phyloP scores from a whole-genome alignment of 495 filamentous ascomycete species.

The Poronia punctata region DNA sequence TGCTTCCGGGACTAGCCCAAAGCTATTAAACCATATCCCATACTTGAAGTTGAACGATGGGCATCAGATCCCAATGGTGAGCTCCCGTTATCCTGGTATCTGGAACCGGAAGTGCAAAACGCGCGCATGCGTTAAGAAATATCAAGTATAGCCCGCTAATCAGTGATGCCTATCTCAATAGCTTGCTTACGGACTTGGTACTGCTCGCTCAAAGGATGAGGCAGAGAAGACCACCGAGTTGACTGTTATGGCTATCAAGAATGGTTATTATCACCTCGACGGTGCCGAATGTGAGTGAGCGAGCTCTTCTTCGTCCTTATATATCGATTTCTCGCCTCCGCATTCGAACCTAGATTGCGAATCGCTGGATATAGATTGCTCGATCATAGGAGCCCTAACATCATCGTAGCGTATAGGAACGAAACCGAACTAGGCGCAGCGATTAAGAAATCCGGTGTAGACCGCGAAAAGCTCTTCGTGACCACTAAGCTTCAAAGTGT shows the following conservation, averaged over 20 bases:
- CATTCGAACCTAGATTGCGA: no score
- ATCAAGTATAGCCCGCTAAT: background rate
- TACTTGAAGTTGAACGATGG: constrained; percentile 64
- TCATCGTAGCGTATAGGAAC: constrained; percentile 60
- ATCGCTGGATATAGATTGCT: no score
- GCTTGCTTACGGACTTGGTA: constrained; percentile 66
- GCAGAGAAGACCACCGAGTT: constrained; percentile 51
- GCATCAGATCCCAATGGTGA: constrained; percentile 63
- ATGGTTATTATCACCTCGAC: constrained; percentile 72
- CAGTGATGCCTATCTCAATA: constrained; percentile 23
- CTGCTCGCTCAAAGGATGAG: constrained; percentile 34
- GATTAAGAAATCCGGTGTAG: constrained; percentile 59
- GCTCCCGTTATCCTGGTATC: no score
- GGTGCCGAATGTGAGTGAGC: constrained; percentile 58
- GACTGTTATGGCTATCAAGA: constrained; percentile 59
- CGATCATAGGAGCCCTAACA: no score
- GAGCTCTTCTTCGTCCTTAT: background rate
- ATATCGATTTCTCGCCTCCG: background rate
- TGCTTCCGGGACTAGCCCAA: constrained; percentile 20
- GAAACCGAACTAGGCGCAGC: constrained; percentile 68
- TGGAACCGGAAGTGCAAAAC: no score
- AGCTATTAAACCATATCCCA: constrained; percentile 31
- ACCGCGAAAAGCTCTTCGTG: constrained; percentile 64
- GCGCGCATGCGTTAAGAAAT: no score
- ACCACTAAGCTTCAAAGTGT: constrained; percentile 65